Base-by-base conservation (phyloP, 2,329 filamentous ascomycete species). In the Diaporthe velutina region DNA sequence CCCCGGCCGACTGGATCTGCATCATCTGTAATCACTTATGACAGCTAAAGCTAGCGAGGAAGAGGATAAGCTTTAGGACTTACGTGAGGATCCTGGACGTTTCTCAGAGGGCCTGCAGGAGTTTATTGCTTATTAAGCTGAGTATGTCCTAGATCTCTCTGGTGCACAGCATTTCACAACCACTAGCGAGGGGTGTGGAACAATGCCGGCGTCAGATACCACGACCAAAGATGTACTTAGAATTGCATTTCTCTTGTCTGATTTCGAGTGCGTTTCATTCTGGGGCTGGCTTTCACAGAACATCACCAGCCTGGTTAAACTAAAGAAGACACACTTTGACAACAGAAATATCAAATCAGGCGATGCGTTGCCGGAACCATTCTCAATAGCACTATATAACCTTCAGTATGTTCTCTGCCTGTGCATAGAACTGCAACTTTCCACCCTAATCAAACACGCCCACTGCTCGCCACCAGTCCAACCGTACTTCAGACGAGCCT, bases 371-470 rank as follows among this genome's bases (percentile, higher is more conserved):
- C 25, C 60, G 15, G 17, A 48, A 13, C 17, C 25, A 0, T 33
- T 64, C 40, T 25, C 25, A 1, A 30, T n/a, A 5, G 60, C 17
- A 3, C 12, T 64, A 1, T 12, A 22, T 4, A 61, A 45, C 4
- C 3, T 45, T 30, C 15, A 61, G 15, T 5, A 0, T 12, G 1
- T 1, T 30, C 38, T 64, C 1, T 45, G 8, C 17, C 4, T 0
- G 0, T 12, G 0, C 0, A 15, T 64, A 2, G 8, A 45, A 7
- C 0, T 1, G 4, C 9, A 9, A 9, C 9, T 64, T 6, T 2
- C 3, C 2, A 1, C 1, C 5, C 17, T 64, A 17, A 9, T 2
- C 4, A n/a, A 0, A 1, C 5, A 0, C 9, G 25, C 5, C 9
- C 40, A 15, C 15, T 45, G 40, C 22, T 64, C 60, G 0, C 60